A percentile compares a stretch with the other conserved stretches of the same genome.
Evolutionary conservation across 148 eudicot species (phyloP).

Genomic region (Rhododendron henanense): DNA sequence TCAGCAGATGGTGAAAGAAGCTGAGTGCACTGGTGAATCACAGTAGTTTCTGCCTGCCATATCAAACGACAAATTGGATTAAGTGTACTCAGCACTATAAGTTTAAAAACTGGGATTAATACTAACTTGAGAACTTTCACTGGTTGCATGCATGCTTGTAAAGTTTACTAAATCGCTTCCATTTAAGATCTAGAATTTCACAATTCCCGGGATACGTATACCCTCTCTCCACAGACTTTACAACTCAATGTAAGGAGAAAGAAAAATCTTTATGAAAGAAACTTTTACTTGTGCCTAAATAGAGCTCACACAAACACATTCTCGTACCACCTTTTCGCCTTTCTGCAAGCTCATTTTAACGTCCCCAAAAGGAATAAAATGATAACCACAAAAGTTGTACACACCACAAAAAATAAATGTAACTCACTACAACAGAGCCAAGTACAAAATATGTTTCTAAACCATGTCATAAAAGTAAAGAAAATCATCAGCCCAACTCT

Average conservation of each 20-base stretch:
- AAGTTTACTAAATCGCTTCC: neutral
- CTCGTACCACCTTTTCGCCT: neutral
- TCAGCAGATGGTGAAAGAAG: conserved; percentile 90
- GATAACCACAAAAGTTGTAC: neutral
- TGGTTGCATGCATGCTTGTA: neutral
- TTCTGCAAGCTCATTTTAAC: neutral
- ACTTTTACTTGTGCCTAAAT: neutral
- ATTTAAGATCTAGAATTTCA: neutral
- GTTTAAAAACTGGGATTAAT: neutral
- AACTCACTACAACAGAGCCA: neutral
- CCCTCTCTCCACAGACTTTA: neutral
- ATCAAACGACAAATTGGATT: neutral
- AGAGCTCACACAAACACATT: neutral
- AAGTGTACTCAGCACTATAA: neutral
- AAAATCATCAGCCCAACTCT: neutral
- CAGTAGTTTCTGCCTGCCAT: conserved; percentile 92
- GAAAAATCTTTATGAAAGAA: neutral
- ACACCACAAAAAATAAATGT: neutral
- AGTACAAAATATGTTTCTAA: neutral
- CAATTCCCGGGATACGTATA: neutral
- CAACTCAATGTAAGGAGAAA: neutral
- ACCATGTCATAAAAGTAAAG: neutral
- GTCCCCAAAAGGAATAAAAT: neutral
- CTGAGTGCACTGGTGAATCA: conserved; percentile 86
- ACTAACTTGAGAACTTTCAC: neutral